phyloP scores from a whole-genome alignment of 2,329 filamentous ascomycete genomes.

The Nemania abortiva region DNA sequence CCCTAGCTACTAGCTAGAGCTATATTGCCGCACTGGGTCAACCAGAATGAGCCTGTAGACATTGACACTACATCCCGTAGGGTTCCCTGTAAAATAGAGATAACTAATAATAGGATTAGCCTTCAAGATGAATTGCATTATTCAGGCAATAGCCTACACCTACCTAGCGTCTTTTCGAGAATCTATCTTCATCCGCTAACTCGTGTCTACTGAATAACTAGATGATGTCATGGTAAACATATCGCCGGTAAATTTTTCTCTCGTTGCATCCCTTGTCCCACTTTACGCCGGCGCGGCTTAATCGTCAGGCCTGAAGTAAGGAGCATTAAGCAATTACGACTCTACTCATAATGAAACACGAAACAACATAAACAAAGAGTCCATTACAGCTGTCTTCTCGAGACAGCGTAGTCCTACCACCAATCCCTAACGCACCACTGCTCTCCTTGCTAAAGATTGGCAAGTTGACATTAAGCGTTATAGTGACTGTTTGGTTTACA shows the following conservation, averaged over 20 bases:
- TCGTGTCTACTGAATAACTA: not conserved
- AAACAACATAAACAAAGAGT: not conserved
- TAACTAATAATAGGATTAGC: too few species aligned
- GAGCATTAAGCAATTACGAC: not conserved
- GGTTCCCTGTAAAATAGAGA: too few species aligned
- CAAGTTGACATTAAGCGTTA: not conserved
- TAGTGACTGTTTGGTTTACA: not conserved
- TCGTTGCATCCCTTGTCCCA: not conserved
- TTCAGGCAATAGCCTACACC: not conserved
- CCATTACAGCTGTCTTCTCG: not conserved
- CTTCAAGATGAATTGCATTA: too few species aligned
- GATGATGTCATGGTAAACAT: not conserved
- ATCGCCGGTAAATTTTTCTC: not conserved
- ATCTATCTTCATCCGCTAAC: not conserved
- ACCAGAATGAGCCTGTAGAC: too few species aligned
- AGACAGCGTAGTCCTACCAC: not conserved
- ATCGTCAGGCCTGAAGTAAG: not conserved
- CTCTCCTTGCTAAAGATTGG: not conserved
- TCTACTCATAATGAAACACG: not conserved
- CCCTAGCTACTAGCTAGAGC: too few species aligned
- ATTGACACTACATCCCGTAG: too few species aligned
- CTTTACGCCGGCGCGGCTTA: not conserved
- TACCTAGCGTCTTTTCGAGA: not conserved
- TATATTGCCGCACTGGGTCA: too few species aligned
- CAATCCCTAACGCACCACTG: not conserved